Conservation (phyloP, 2,329 filamentous ascomycete species). For the Fragosphaeria purpurea region DNA sequence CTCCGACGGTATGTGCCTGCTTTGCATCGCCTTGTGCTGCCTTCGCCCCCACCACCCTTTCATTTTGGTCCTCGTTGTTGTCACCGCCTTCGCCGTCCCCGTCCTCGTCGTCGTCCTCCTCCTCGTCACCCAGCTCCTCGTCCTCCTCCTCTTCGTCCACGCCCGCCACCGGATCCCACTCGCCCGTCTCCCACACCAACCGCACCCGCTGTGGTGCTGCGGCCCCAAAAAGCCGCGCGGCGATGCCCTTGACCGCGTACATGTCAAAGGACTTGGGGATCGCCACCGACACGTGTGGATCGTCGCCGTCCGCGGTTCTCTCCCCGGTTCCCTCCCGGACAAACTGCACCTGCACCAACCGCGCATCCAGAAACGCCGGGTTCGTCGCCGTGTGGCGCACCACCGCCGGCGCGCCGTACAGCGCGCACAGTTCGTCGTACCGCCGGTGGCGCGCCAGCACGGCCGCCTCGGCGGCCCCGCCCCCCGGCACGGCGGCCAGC, state of each 20-base stretch:
- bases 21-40: too few species aligned
- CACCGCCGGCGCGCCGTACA: conserved; percentile 63
- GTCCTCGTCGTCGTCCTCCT: conserved; percentile 42
- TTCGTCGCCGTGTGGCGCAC: conserved; percentile 50
- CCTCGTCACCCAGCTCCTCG: conserved; percentile 22
- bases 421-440: conserved; percentile 61
- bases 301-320: conserved; percentile 2
- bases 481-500: conserved; percentile 49
- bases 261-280: conserved; percentile 72
- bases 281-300: conserved; percentile 25
- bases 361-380: conserved; percentile 71
- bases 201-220: conserved; percentile 51
- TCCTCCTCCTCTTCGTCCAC: conserved; percentile 50
- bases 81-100: conserved; percentile 27
- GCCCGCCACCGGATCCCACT: conserved; percentile 69
- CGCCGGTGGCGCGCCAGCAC: conserved; percentile 59
- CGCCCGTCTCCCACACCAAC: conserved; percentile 80
- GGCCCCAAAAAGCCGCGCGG: conserved; percentile 58
- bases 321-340: conserved; percentile 9
- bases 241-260: conserved; percentile 71
- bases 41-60: conserved; percentile 6
- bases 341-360: conserved; percentile 59
- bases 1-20: too few species aligned
- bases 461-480: conserved; percentile 34
- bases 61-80: conserved; percentile 5